Evolutionary conservation across 352 stramenopile genomes (phyloP).

Genomic region (Achlya hypogyna): DNA sequence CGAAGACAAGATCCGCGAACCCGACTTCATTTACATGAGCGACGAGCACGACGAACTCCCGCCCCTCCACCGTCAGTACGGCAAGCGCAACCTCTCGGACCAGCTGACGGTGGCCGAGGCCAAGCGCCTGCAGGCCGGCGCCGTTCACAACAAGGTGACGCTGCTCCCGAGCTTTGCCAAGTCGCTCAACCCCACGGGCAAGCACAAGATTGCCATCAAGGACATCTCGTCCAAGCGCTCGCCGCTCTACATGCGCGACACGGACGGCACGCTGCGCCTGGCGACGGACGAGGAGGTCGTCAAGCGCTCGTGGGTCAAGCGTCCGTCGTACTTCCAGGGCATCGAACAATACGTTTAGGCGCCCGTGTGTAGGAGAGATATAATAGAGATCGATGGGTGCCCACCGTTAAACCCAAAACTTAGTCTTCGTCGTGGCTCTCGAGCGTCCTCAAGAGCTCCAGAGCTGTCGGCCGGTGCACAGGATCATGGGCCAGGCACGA

Average conservation of each 20-base stretch:
- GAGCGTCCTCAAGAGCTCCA: neutral
- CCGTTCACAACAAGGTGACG: constrained; percentile 59
- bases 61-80: constrained; percentile 64
- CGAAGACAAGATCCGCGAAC: constrained; percentile 66
- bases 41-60: constrained; percentile 71
- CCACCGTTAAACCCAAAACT: too few species aligned
- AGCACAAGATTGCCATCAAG: constrained; percentile 72
- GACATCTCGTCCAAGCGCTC: constrained; percentile 78
- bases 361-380: neutral
- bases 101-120: constrained; percentile 75
- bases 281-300: constrained; percentile 69
- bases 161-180: constrained; percentile 74
- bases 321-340: constrained; percentile 59
- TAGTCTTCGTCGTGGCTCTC: too few species aligned
- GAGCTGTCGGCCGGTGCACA: neutral
- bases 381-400: neutral
- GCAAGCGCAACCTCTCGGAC: constrained; percentile 74
- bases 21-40: constrained; percentile 80
- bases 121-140: constrained; percentile 58
- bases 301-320: constrained; percentile 71
- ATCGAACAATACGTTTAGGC: constrained; percentile 28
- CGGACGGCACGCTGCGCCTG: constrained; percentile 47
- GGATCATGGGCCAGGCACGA: neutral
- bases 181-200: constrained; percentile 37
- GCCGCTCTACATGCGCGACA: constrained; percentile 53